phyloP scores from a whole-genome alignment of 352 stramenopile genomes.

The Globisporangium cylindrosporum region DNA sequence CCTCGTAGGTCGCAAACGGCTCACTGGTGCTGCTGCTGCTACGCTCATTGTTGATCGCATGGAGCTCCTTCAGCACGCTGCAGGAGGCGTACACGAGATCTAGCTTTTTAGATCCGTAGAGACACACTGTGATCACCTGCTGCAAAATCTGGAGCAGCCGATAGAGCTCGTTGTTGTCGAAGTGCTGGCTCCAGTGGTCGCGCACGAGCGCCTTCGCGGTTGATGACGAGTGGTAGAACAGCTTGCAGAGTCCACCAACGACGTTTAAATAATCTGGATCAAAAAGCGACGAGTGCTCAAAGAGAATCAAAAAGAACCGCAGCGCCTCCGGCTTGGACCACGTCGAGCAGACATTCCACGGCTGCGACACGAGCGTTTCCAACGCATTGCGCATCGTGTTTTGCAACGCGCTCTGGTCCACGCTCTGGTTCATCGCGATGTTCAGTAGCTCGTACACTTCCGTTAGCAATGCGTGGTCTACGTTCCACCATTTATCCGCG shows the following conservation, averaged over 20 bases:
- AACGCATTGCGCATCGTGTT: slow-evolving; percentile 76
- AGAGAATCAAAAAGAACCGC: slow-evolving; percentile 71
- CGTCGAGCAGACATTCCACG: slow-evolving; percentile 74
- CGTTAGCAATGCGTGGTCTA: slow-evolving; percentile 40
- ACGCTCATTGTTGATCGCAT: slow-evolving; percentile 53
- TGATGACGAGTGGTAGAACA: slow-evolving; percentile 61
- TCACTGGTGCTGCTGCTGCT: slow-evolving; percentile 23
- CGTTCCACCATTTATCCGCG: slow-evolving; percentile 45
- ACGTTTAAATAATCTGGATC: slow-evolving; percentile 76
- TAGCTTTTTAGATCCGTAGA: slow-evolving; percentile 70
- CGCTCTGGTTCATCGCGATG: slow-evolving; percentile 25
- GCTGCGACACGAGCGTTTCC: slow-evolving; percentile 61
- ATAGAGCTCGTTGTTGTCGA: slow-evolving; percentile 56
- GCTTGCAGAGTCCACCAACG: slow-evolving; percentile 58
- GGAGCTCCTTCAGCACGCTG: slow-evolving; percentile 60
- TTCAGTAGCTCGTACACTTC: slow-evolving; percentile 49
- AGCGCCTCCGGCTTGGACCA: slow-evolving; percentile 44
- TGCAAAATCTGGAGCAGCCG: slow-evolving; percentile 70
- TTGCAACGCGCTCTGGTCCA: slow-evolving; percentile 47
- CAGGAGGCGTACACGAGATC: slow-evolving; percentile 75
- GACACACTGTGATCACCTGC: slow-evolving; percentile 71
- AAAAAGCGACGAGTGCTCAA: slow-evolving; percentile 72
- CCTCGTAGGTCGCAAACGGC: slow-evolving; percentile 58
- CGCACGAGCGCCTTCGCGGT: slow-evolving; percentile 52
- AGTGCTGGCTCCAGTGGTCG: slow-evolving; percentile 51